These are phyloP conservation scores for Gynostemma pentaphyllum DNA, from an alignment of 306 rosid genomes.

Conservation along the genomic window DNA sequence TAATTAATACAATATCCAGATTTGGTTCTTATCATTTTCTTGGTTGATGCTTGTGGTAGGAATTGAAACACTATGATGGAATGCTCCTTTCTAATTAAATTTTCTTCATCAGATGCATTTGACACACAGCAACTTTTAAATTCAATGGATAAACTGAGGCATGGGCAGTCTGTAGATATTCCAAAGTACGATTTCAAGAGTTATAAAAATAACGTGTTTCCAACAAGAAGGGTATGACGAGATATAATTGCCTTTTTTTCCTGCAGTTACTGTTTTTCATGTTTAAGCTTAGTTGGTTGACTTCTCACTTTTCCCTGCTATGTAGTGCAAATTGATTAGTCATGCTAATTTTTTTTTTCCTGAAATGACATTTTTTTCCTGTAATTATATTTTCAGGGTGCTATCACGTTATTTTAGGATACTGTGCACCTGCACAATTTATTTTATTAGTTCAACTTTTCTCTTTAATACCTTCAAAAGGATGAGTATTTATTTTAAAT, in stretches of 20 bases:
- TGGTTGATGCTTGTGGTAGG: neutral
- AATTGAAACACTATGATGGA: neutral
- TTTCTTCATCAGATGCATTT: conserved; percentile 72
- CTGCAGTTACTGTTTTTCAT: neutral
- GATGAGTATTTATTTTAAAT: neutral
- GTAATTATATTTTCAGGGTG: conserved; percentile 8
- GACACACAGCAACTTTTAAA: conserved; percentile 61
- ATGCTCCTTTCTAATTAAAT: neutral
- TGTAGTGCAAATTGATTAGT: neutral
- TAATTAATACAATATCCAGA: no score
- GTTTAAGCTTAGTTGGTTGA: neutral
- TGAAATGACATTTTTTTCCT: neutral
- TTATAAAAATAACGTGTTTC: conserved; percentile 63
- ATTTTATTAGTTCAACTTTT: conserved; percentile 7
- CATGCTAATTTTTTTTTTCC: neutral
- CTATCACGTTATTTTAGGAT: conserved; percentile 1
- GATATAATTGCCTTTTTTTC: neutral
- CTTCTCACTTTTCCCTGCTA: neutral
- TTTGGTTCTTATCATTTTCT: neutral
- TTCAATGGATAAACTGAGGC: conserved; percentile 77
- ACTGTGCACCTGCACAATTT: conserved; percentile 1
- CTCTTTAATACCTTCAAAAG: neutral
- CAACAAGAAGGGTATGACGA: conserved; percentile 82
- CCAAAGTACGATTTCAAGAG: conserved; percentile 93
- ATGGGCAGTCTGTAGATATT: conserved; percentile 84